Evolutionary conservation across 331 rosid genomes (phyloP).

Genomic region (Erythrophleum ivorense): DNA sequence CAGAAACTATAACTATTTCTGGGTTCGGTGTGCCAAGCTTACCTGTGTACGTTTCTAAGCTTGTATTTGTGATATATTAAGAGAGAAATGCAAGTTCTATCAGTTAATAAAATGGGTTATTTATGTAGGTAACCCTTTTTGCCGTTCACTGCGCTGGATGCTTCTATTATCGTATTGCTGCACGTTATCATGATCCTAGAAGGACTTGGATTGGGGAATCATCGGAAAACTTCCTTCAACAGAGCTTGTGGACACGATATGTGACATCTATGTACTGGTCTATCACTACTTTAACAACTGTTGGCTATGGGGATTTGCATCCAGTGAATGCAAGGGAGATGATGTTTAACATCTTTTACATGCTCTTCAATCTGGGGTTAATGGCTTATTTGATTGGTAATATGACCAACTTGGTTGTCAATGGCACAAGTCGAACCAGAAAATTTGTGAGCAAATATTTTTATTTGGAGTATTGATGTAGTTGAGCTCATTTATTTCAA

Average conservation of each 20-base stretch:
- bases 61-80: not conserved
- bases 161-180: conserved; percentile 65
- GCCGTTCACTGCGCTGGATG: conserved; percentile 69
- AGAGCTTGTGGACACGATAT: conserved; percentile 56
- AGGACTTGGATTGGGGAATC: conserved; percentile 63
- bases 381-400: conserved; percentile 20
- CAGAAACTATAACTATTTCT: conserved; percentile 77
- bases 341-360: conserved; percentile 54
- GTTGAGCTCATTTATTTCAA: not conserved
- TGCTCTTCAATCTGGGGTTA: conserved; percentile 9
- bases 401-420: conserved; percentile 37
- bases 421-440: conserved; percentile 66
- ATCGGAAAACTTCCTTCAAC: conserved; percentile 42
- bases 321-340: conserved; percentile 68
- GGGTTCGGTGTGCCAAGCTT: conserved; percentile 93
- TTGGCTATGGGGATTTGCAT: conserved; percentile 72
- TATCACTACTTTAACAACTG: conserved; percentile 65
- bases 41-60: conserved; percentile 63
- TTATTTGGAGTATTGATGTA: not conserved
- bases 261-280: conserved; percentile 71
- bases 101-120: not conserved
- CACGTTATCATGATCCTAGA: conserved; percentile 49
- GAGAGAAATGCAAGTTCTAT: not conserved
- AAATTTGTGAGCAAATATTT: conserved; percentile 54
- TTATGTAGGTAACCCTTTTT: conserved; percentile 49